Conservation (phyloP, 495 filamentous ascomycete species). For the Lophiotrema nucula region DNA sequence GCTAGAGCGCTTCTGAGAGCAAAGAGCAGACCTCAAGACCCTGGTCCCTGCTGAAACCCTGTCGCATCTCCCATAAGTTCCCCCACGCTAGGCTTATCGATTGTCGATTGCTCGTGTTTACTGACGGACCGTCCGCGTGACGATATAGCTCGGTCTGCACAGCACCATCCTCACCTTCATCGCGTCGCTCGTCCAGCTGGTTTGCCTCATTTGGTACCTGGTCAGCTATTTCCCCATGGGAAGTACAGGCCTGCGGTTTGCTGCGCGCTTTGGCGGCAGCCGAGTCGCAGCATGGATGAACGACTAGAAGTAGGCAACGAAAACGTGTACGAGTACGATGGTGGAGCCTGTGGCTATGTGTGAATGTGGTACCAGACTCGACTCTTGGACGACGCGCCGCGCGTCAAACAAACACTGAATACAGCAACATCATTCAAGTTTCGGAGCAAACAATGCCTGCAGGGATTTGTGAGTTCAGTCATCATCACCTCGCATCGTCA, state of each 20-base stretch:
- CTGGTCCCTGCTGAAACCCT: too few relatives aligned
- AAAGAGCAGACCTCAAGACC: too few relatives aligned
- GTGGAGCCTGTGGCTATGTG: constrained; percentile 20
- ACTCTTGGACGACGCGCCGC: constrained; percentile 31
- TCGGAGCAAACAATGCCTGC: constrained; percentile 26
- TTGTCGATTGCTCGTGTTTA: constrained; percentile 22
- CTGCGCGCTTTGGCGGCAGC: constrained; percentile 78
- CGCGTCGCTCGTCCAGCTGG: constrained; percentile 77
- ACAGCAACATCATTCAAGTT: constrained; percentile 5
- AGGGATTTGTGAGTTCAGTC: constrained; percentile 5
- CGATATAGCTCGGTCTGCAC: constrained; percentile 58
- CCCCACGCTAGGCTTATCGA: constrained; percentile 35
- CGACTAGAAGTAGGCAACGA: constrained; percentile 47
- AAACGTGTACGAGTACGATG: constrained; percentile 27
- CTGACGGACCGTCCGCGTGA: constrained; percentile 35
- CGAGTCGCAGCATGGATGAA: constrained; percentile 87
- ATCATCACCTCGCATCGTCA: constrained; percentile 24
- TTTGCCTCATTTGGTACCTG: constrained; percentile 84
- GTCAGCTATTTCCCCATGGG: constrained; percentile 99
- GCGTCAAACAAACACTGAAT: constrained; percentile 33
- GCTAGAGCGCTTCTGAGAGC: too few relatives aligned
- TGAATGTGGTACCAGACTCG: constrained; percentile 10
- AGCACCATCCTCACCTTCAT: constrained; percentile 79
- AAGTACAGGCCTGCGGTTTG: constrained; percentile 79
- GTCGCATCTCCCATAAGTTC: too few relatives aligned